Evolutionary conservation across 75 land plant genomes (phyloP).

Genomic region (Chamaecyparis obtusa): DNA sequence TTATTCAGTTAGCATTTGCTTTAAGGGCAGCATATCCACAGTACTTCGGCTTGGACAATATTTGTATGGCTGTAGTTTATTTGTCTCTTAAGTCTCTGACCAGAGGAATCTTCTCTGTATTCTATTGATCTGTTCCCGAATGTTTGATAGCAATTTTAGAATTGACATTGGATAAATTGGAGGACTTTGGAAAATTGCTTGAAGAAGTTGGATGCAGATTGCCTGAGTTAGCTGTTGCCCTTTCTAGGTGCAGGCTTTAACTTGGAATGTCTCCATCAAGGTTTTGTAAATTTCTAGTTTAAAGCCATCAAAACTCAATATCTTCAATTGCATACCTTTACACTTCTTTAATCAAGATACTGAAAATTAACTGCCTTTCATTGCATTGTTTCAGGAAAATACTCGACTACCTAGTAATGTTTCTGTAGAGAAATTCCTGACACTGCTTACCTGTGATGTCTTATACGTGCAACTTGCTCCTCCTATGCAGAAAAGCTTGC

Average conservation of each 20-base stretch:
- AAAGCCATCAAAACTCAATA: neutral
- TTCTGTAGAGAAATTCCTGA: neutral
- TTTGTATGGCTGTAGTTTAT: too few species aligned
- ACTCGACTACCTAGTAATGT: neutral
- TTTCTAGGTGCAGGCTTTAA: neutral
- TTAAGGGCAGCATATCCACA: neutral
- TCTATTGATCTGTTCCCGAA: neutral
- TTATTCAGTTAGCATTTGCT: neutral
- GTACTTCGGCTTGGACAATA: neutral
- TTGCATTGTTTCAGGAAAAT: neutral
- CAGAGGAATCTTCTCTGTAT: neutral
- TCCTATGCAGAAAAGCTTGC: neutral
- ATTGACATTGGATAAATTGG: neutral
- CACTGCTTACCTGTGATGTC: neutral
- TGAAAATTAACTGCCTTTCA: neutral
- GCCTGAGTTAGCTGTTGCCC: neutral
- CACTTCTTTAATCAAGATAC: neutral
- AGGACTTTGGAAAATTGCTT: neutral
- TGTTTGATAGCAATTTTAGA: neutral
- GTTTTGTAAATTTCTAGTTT: neutral
- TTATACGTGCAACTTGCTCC: neutral
- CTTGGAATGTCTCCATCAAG: neutral
- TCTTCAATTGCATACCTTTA: neutral
- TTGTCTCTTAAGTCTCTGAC: neutral
- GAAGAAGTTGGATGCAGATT: neutral